Conservation (phyloP, 768 basidiomycete species). For the Lactarius deliciosus region DNA sequence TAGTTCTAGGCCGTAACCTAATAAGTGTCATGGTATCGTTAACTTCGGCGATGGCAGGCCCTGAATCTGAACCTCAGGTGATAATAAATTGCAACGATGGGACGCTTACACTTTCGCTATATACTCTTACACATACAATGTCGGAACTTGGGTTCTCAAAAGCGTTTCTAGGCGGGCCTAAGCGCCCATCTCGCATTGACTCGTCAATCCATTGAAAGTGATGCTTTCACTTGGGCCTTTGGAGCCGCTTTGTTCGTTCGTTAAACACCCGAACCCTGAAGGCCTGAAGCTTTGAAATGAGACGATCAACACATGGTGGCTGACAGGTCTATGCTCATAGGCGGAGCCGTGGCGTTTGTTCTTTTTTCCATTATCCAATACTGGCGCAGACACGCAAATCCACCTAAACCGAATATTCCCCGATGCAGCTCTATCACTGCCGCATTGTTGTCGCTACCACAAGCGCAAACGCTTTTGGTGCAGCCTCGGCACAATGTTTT, state of each 20-base stretch:
- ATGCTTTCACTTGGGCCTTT: neutral
- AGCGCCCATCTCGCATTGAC: neutral
- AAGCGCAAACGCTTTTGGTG: constrained; percentile 1
- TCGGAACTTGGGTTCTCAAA: neutral
- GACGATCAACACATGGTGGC: neutral
- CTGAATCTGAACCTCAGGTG: neutral
- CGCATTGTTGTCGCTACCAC: neutral
- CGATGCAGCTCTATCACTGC: neutral
- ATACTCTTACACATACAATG: neutral
- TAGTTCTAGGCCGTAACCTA: neutral
- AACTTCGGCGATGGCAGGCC: neutral
- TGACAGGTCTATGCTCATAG: neutral
- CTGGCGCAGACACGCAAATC: neutral
- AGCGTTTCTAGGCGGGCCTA: neutral
- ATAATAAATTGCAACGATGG: neutral
- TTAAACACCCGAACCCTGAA: neutral
- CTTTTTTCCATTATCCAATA: neutral
- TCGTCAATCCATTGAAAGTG: neutral
- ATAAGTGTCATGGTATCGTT: neutral
- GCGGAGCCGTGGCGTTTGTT: neutral
- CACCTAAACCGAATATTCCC: neutral
- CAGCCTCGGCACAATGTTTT: neutral
- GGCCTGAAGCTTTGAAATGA: neutral
- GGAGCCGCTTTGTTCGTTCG: neutral
- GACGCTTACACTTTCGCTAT: neutral